Base-by-base conservation (phyloP, 2,329 filamentous ascomycete species). In the Venturia aucupariae region DNA sequence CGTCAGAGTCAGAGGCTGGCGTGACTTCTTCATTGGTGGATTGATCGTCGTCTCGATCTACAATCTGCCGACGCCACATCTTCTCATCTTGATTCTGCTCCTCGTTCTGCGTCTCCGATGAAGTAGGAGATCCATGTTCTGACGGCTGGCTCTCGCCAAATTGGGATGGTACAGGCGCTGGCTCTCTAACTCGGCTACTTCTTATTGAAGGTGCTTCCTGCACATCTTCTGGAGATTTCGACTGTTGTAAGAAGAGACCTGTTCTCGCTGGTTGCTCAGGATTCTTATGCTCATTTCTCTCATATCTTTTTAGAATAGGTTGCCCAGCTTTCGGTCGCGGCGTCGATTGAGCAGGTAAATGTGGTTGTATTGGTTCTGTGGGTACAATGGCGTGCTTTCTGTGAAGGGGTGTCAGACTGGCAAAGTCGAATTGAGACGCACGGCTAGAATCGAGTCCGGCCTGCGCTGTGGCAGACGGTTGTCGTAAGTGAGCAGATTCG, bases 1-100 rank as follows among this genome's bases (percentile, higher is more conserved):
- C 68, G 17, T 70, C 68, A 44, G 55, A 60, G 22, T 46, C 44
- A 42, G 60, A 46, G 15, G 35, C 62, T 41, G 46, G 32, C n/a
- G 35, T 41, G 22, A 30, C 38, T 59, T 57, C 51, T 39, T 22
- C 62, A 15, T 44, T 19, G 13, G 46, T 41, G 30, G 48, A 30
- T n/a, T n/a, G 19, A 8, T 64, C 38, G 7, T 42, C 46, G 7
- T 60, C 46, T 59, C 32, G 51, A 27, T 42, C 17, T 24, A 19
- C n/a, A 27, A 64, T 32, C 57, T 61, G 60, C 27, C 24, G 8
- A 27, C 57, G 35, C 63, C 63, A 60, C 44, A 60, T 61, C 15
- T 61, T 24, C 4, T 38, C 65, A 65, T 66, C 63, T 39, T 61
- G 54, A 10, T 59, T 24, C 57, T 32, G 35, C 19, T 54, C 42